These are phyloP conservation scores for Hemileccinum rubropunctum DNA, from an alignment of 768 basidiomycete species.

Conservation along the genomic window DNA sequence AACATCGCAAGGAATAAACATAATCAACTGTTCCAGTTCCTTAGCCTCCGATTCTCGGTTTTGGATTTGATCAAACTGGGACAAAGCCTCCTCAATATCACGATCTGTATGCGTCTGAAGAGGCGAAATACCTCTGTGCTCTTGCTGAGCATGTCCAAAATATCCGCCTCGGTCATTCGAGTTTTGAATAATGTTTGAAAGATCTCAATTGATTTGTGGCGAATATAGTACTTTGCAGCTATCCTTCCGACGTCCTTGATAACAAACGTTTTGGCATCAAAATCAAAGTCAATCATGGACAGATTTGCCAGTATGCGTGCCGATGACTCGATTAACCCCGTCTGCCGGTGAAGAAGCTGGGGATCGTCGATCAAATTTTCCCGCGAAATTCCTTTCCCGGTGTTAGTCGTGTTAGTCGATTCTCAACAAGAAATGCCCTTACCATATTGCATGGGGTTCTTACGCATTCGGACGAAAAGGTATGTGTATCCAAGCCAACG, in stretches of 20 bases:
- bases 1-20: conserved; percentile 74
- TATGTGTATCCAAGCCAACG: conserved; percentile 98
- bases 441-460: conserved; percentile 89
- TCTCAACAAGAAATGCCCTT: conserved; percentile 5
- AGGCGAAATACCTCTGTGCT: conserved; percentile 75
- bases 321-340: conserved; percentile 62
- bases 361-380: conserved; percentile 71
- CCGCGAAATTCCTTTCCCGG: conserved; percentile 62
- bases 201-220: conserved; percentile 78
- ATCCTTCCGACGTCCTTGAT: conserved; percentile 94
- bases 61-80: conserved; percentile 92
- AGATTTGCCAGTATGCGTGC: conserved; percentile 64
- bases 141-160: conserved; percentile 79
- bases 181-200: conserved; percentile 78
- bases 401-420: conserved; percentile 1
- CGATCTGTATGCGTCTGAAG: neutral
- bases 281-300: conserved; percentile 81
- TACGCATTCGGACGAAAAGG: conserved; percentile 90
- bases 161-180: conserved; percentile 91
- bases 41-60: conserved; percentile 84
- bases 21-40: conserved; percentile 73
- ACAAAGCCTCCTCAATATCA: neutral
- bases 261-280: conserved; percentile 52
- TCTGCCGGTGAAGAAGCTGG: conserved; percentile 64
- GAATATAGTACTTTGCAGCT: conserved; percentile 95